Conservation (phyloP, 2,329 filamentous ascomycete genomes). For the Neurospora sp. region DNA sequence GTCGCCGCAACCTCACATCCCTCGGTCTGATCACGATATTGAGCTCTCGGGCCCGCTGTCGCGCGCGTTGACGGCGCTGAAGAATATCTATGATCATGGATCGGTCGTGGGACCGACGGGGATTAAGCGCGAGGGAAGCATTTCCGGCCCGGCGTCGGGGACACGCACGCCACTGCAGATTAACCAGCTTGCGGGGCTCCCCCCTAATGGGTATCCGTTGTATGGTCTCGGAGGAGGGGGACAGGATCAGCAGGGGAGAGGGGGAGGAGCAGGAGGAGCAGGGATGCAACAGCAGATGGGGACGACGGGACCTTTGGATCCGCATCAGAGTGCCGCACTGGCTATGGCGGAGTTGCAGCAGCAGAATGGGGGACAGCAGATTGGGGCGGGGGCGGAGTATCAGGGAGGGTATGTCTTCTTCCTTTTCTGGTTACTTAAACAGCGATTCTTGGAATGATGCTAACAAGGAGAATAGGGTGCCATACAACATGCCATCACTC, state of each 20-base stretch:
- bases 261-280: not conserved
- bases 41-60: slow-evolving; percentile 52
- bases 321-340: slow-evolving; percentile 51
- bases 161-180: slow-evolving; percentile 31
- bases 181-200: slow-evolving; percentile 15
- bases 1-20: slow-evolving; percentile 42
- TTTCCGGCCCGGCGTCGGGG: slow-evolving; percentile 30
- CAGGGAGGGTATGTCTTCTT: slow-evolving; percentile 17
- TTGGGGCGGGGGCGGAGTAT: slow-evolving; percentile 32
- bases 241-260: slow-evolving; percentile 3
- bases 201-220: slow-evolving; percentile 7
- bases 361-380: slow-evolving; percentile 39
- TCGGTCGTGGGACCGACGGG: slow-evolving; percentile 37
- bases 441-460: not conserved
- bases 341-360: slow-evolving; percentile 59
- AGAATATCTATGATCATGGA: slow-evolving; percentile 58
- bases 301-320: slow-evolving; percentile 26
- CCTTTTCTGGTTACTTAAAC: not conserved
- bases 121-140: slow-evolving; percentile 37
- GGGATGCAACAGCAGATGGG: slow-evolving; percentile 11
- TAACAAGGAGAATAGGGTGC: slow-evolving; percentile 6
- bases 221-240: not conserved
- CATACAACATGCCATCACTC: slow-evolving; percentile 9
- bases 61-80: slow-evolving; percentile 49
- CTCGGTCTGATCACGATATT: slow-evolving; percentile 48